Percentiles rank a stretch among this genome's conserved stretches.
phyloP scores from a whole-genome alignment of 1,139 yeast genomes.

The Saccharomycopsis phalli region DNA sequence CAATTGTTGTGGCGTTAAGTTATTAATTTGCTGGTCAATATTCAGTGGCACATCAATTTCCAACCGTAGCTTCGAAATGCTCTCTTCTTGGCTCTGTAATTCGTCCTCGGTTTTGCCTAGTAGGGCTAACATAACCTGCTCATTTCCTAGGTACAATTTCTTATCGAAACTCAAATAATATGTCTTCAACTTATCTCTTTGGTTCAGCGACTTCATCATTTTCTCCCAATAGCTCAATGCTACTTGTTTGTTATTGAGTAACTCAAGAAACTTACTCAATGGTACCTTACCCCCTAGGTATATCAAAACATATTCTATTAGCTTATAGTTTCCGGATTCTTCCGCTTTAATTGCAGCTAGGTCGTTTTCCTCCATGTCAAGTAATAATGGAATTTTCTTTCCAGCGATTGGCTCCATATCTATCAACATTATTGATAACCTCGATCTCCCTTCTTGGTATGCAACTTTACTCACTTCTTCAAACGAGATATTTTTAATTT shows the following conservation, averaged over 20 bases:
- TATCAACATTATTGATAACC: constrained; percentile 56
- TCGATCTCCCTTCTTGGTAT: constrained; percentile 71
- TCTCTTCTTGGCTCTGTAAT: not conserved
- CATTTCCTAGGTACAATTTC: constrained; percentile 19
- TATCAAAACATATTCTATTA: constrained; percentile 52
- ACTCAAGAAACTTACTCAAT: constrained; percentile 34
- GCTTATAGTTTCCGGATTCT: constrained; percentile 56
- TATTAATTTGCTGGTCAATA: constrained; percentile 2
- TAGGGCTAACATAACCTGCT: constrained; percentile 14
- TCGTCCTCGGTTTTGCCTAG: constrained; percentile 13
- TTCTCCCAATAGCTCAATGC: constrained; percentile 17
- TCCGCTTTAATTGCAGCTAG: constrained; percentile 63
- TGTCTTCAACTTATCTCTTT: constrained; percentile 22
- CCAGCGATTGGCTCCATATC: constrained; percentile 60
- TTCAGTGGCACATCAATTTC: not conserved
- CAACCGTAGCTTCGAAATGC: not conserved
- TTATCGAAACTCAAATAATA: constrained; percentile 22
- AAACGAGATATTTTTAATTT: constrained; percentile 40
- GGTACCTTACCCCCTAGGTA: constrained; percentile 35
- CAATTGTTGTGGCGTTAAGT: constrained; percentile 5
- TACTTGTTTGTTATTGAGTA: constrained; percentile 23
- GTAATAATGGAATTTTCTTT: constrained; percentile 52
- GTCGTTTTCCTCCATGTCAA: constrained; percentile 66
- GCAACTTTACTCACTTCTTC: constrained; percentile 63
- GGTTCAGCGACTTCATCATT: constrained; percentile 23